Percentiles rank a stretch among this genome's conserved stretches.
Evolutionary conservation across 225 moss, liverwort and hornwort genomes (phyloP).

Genomic region (Neckera pumila): DNA sequence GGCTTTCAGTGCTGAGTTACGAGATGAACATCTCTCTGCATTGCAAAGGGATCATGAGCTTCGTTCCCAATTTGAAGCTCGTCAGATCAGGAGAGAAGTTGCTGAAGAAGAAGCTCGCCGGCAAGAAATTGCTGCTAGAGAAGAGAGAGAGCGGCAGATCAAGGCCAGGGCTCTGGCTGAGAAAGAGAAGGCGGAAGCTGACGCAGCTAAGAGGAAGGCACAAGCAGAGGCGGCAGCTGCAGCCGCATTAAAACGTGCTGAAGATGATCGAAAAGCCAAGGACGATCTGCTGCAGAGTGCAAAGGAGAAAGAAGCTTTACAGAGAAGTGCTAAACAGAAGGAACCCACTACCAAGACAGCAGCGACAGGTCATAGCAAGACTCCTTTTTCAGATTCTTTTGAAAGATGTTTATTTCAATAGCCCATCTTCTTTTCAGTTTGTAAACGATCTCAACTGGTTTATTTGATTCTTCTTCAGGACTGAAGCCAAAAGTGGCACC

Average conservation of each 20-base stretch:
- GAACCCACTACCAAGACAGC: background rate
- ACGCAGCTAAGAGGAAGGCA: slow-evolving; percentile 56
- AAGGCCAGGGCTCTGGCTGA: slow-evolving; percentile 60
- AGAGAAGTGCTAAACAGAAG: background rate
- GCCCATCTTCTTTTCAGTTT: background rate
- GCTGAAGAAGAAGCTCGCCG: slow-evolving; percentile 87
- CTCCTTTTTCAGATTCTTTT: background rate
- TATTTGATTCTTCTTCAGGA: slow-evolving; percentile 13
- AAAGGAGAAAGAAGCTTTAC: slow-evolving; percentile 5
- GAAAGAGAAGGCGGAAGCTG: slow-evolving; percentile 55
- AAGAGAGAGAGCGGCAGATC: slow-evolving; percentile 50
- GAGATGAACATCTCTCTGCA: slow-evolving; percentile 76
- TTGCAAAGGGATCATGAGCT: slow-evolving; percentile 90
- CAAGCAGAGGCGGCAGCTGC: slow-evolving; percentile 69
- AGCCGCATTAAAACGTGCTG: slow-evolving; percentile 67
- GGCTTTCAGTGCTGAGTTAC: slow-evolving; percentile 69
- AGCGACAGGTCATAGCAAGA: slow-evolving; percentile 6
- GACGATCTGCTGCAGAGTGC: slow-evolving; percentile 28
- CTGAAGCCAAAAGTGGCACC: slow-evolving; percentile 66
- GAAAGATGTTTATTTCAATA: background rate
- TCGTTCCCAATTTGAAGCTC: slow-evolving; percentile 86
- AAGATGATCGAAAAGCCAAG: slow-evolving; percentile 38
- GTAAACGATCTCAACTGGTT: background rate
- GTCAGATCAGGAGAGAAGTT: slow-evolving; percentile 85
- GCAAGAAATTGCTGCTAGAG: slow-evolving; percentile 52